Evolutionary conservation across 768 basidiomycete genomes (phyloP).

Genomic region (Lentinula sp.): DNA sequence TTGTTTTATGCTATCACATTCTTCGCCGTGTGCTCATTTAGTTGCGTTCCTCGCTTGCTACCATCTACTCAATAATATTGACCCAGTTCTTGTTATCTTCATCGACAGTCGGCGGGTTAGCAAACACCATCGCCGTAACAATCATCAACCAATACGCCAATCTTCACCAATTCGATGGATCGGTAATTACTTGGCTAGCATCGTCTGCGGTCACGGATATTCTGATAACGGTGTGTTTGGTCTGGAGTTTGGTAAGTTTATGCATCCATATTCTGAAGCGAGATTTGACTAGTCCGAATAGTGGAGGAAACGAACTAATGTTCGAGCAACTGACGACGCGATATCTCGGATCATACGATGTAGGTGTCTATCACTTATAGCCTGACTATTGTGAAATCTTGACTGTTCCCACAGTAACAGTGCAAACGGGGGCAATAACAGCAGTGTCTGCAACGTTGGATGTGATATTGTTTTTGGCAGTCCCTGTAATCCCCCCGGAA

Average conservation of each 20-base stretch:
- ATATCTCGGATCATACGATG: slow-evolving; percentile 29
- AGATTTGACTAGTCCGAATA: slow-evolving; percentile 1
- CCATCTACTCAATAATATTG: neutral
- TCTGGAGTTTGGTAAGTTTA: slow-evolving; percentile 34
- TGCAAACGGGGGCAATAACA: slow-evolving; percentile 35
- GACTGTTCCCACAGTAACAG: slow-evolving; percentile 21
- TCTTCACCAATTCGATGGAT: slow-evolving; percentile 24
- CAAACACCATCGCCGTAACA: slow-evolving; percentile 21
- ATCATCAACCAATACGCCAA: slow-evolving; percentile 18
- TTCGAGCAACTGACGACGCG: slow-evolving; percentile 28
- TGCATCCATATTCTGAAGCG: neutral
- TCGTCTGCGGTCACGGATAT: slow-evolving; percentile 39
- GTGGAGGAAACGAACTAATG: slow-evolving; percentile 26
- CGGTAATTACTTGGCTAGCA: slow-evolving; percentile 38
- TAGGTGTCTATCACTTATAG: slow-evolving; percentile 4
- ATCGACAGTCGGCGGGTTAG: slow-evolving; percentile 25
- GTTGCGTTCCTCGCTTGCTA: slow-evolving; percentile 14
- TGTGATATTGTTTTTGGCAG: slow-evolving; percentile 15
- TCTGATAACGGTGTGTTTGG: slow-evolving; percentile 38
- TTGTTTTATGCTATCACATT: slow-evolving; percentile 20
- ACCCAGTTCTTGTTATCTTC: neutral
- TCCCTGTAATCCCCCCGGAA: slow-evolving; percentile 4
- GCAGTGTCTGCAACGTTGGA: slow-evolving; percentile 27
- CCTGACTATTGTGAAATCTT: neutral
- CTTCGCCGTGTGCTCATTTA: slow-evolving; percentile 22